Percentiles rank a stretch among this genome's conserved stretches.
phyloP scores from a whole-genome alignment of 208 protist species.

The Leishmania aethiopica region DNA sequence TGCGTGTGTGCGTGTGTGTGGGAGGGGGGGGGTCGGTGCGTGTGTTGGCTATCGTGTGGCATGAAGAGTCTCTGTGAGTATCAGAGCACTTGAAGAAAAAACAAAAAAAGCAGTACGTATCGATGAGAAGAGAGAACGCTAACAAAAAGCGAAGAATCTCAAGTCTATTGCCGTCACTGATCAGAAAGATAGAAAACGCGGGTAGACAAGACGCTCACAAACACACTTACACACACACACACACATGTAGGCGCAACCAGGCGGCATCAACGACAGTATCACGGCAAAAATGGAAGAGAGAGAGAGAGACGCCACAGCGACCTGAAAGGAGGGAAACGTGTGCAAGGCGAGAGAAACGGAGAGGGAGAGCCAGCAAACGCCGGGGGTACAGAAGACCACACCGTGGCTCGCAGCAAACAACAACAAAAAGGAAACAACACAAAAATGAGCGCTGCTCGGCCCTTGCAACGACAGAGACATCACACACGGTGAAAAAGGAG shows the following conservation, averaged over 20 bases:
- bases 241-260: conserved; percentile 2
- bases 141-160: conserved; percentile 3
- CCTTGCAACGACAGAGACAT: background rate
- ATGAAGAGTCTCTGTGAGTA: background rate
- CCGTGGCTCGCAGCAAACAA: too few relatives aligned
- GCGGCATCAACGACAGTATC: background rate
- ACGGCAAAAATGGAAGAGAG: conserved; percentile 18
- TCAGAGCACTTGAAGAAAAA: background rate
- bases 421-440: background rate
- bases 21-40: background rate
- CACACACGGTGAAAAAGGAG: background rate
- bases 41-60: background rate
- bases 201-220: background rate
- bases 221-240: conserved; percentile 6
- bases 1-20: background rate
- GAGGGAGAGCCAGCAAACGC: background rate
- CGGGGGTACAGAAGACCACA: background rate
- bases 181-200: background rate
- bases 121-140: background rate
- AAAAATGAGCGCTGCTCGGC: background rate
- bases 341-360: background rate
- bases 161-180: background rate
- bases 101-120: background rate
- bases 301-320: background rate
- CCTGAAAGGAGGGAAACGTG: conserved; percentile 4